A percentile compares a stretch with the other conserved stretches of the same genome.
These are phyloP conservation scores for Lasiodiplodia citricola DNA, from an alignment of 2,329 filamentous ascomycete species.

Conservation along the genomic window DNA sequence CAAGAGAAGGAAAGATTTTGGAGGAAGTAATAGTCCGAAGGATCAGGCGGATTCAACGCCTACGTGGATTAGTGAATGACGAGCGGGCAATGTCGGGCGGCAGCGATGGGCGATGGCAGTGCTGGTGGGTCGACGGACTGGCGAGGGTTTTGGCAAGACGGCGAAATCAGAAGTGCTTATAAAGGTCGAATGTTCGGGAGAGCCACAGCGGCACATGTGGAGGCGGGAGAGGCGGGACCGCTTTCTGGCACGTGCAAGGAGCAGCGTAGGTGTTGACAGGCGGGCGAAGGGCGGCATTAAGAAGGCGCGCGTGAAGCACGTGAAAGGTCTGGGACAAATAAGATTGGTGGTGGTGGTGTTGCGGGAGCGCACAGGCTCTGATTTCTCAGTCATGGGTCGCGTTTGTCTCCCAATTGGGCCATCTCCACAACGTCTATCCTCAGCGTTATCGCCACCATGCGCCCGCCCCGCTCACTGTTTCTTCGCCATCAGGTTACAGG, in stretches of 20 bases:
- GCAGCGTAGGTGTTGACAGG: slow-evolving; percentile 8
- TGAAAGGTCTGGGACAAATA: not conserved
- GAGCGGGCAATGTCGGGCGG: not conserved
- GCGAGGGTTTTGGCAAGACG: not conserved
- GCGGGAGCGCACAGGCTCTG: not conserved
- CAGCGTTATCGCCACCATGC: not conserved
- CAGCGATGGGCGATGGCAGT: not conserved
- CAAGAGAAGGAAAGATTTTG: not conserved
- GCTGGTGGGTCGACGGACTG: not conserved
- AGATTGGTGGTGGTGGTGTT: not conserved
- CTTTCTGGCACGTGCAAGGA: not conserved
- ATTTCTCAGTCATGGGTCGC: not conserved
- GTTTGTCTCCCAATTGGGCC: slow-evolving; percentile 3
- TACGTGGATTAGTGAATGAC: not conserved
- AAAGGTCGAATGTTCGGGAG: not conserved
- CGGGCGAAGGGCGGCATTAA: not conserved
- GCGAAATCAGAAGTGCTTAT: not conserved
- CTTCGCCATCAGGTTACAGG: not conserved
- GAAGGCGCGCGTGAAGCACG: not conserved
- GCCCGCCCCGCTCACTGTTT: not conserved
- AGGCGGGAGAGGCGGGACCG: not conserved
- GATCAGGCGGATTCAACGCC: too few relatives aligned
- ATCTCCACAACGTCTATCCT: slow-evolving; percentile 3
- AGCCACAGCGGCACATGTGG: not conserved
- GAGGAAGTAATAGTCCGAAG: not conserved